These are phyloP conservation scores for Pseudogymnoascus sp. DNA, from an alignment of 2,329 filamentous ascomycete genomes.

Conservation along the genomic window DNA sequence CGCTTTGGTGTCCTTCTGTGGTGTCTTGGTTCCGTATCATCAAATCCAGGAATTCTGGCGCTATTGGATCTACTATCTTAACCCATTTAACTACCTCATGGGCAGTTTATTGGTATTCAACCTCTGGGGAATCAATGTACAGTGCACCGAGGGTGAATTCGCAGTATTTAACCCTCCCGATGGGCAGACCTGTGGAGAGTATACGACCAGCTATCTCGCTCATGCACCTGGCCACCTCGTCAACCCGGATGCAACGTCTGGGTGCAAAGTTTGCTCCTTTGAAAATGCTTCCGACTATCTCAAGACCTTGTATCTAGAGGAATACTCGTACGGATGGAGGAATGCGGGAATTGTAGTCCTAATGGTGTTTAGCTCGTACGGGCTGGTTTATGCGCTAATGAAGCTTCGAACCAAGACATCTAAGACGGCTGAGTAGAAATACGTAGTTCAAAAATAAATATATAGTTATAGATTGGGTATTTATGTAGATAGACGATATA, in stretches of 20 bases:
- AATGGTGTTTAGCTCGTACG: constrained; percentile 37
- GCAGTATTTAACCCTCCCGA: constrained; percentile 34
- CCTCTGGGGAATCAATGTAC: constrained; percentile 40
- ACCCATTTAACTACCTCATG: constrained; percentile 57
- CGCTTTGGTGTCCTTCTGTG: constrained; percentile 66
- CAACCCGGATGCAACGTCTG: constrained; percentile 50
- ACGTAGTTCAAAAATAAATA: not conserved
- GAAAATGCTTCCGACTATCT: constrained; percentile 52
- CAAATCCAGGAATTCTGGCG: constrained; percentile 61
- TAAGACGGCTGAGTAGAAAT: constrained; percentile 32
- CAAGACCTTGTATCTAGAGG: constrained; percentile 48
- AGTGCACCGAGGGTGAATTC: constrained; percentile 42
- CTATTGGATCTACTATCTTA: constrained; percentile 46
- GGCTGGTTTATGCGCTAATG: constrained; percentile 40
- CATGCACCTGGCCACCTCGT: constrained; percentile 41
- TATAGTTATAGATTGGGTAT: not conserved
- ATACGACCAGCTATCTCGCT: constrained; percentile 45
- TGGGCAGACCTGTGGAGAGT: constrained; percentile 49
- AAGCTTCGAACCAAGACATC: constrained; percentile 42
- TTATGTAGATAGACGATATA: not conserved
- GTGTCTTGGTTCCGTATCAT: constrained; percentile 62
- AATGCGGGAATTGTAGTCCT: constrained; percentile 47
- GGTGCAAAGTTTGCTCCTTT: constrained; percentile 57
- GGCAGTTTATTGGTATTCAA: constrained; percentile 47
- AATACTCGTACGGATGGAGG: constrained; percentile 60